Conservation (phyloP, 441 rosid species). For the Erysimum pusillum region DNA sequence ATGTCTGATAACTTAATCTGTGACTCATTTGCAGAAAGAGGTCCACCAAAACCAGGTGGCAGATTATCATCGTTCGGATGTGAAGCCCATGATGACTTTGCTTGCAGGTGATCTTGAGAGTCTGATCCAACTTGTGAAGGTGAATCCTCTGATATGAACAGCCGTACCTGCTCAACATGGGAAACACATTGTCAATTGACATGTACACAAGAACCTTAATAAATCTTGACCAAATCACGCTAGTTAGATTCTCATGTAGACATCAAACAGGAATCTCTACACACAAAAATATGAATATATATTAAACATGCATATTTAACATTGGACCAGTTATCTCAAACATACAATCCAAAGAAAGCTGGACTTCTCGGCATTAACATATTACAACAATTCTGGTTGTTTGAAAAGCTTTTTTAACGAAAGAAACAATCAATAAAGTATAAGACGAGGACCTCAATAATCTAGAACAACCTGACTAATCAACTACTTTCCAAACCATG, state of each 20-base stretch:
- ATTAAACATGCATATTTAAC: conserved; percentile 14
- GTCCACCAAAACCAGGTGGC: conserved; percentile 95
- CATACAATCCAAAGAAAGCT: conserved; percentile 22
- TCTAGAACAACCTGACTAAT: conserved; percentile 24
- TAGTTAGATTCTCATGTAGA: conserved; percentile 20
- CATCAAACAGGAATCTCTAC: conserved; percentile 19
- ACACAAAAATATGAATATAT: conserved; percentile 13
- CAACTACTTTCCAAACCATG: conserved; percentile 22
- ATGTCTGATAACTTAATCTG: conserved; percentile 74
- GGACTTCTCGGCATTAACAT: not conserved
- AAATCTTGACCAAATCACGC: conserved; percentile 27
- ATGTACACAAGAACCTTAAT: conserved; percentile 1
- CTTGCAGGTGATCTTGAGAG: conserved; percentile 95
- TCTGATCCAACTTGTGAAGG: conserved; percentile 89
- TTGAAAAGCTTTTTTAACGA: conserved; percentile 6
- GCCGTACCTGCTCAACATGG: conserved; percentile 64
- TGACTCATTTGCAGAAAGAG: conserved; percentile 55
- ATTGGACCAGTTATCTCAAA: conserved; percentile 11
- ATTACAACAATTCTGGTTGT: conserved; percentile 8
- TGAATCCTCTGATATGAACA: conserved; percentile 87
- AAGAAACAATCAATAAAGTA: conserved; percentile 26
- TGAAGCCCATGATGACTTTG: conserved; percentile 66
- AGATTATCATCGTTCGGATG: conserved; percentile 77
- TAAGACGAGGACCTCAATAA: conserved; percentile 22
- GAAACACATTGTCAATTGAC: conserved; percentile 38